Conservation (phyloP, 139 green algal species). For the Tetraselmis striata region DNA sequence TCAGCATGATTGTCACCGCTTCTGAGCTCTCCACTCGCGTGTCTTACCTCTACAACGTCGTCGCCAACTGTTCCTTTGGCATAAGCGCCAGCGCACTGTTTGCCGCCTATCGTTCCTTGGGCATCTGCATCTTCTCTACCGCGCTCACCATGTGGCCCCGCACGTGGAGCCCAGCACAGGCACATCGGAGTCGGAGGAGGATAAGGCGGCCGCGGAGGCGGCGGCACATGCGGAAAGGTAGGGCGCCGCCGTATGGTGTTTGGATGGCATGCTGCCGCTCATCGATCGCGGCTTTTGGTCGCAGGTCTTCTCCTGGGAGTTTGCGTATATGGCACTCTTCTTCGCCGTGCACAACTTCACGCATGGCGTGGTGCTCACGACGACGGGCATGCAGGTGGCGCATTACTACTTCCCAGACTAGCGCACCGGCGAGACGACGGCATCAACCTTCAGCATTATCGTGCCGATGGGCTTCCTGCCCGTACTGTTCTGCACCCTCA, state of each 20-base stretch:
- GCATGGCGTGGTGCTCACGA: not conserved
- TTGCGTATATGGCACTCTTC: not conserved
- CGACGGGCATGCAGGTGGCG: not conserved
- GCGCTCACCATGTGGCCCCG: not conserved
- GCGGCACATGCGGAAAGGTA: not conserved
- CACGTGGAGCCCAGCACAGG: not conserved
- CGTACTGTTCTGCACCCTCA: not conserved
- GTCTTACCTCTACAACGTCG: slow-evolving; percentile 3
- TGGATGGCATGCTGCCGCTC: not conserved
- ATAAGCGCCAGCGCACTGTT: not conserved
- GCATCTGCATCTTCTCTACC: not conserved
- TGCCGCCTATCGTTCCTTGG: not conserved
- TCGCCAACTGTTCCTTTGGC: not conserved
- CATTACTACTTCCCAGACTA: not conserved
- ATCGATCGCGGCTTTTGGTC: not conserved
- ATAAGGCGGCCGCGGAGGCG: not conserved
- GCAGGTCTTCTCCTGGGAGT: not conserved
- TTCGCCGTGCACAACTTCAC: not conserved
- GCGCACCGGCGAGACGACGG: not conserved
- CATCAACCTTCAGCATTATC: not conserved
- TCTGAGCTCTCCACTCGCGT: slow-evolving; percentile 2
- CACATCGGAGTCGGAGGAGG: not conserved
- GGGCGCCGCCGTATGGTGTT: not conserved
- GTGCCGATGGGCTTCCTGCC: not conserved
- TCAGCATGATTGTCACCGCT: not conserved